Percentiles rank a stretch among this genome's conserved stretches.
These are phyloP conservation scores for Cytospora paraplurivora DNA, from an alignment of 2,329 filamentous ascomycete genomes.

Conservation along the genomic window DNA sequence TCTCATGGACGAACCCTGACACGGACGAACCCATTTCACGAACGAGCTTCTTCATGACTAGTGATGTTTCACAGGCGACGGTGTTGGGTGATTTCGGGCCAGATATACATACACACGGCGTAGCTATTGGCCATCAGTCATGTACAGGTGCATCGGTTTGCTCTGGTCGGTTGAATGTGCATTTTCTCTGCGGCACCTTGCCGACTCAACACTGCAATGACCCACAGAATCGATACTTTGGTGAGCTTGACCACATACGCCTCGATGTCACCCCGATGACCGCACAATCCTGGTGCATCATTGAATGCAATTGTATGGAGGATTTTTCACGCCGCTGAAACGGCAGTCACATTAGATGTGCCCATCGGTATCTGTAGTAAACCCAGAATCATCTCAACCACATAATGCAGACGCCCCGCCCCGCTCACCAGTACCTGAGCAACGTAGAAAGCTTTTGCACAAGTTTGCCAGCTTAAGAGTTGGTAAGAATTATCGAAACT, in stretches of 20 bases:
- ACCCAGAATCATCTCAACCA: not conserved
- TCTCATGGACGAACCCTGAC: not conserved
- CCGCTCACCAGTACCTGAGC: not conserved
- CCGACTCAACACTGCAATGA: not conserved
- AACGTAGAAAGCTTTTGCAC: not conserved
- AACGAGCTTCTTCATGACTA: not conserved
- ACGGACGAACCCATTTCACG: too few species aligned
- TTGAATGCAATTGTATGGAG: too few species aligned
- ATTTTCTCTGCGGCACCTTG: slow-evolving; percentile 1
- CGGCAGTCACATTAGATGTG: too few species aligned
- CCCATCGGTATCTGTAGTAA: not conserved
- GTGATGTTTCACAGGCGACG: not conserved
- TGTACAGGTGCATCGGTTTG: not conserved
- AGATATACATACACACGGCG: not conserved
- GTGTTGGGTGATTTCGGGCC: not conserved
- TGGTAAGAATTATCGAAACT: slow-evolving; percentile 16
- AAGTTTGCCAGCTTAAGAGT: not conserved
- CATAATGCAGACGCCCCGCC: not conserved
- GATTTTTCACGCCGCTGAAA: too few species aligned
- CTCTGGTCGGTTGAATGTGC: not conserved
- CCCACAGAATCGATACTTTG: not conserved
- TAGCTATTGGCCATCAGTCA: not conserved
- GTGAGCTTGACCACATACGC: too few species aligned
- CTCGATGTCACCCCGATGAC: too few species aligned
- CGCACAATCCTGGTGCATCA: too few species aligned